Percentiles rank a stretch among this genome's conserved stretches.
phyloP scores from a whole-genome alignment of 257 asterid genomes.

The Solanum microdontum region DNA sequence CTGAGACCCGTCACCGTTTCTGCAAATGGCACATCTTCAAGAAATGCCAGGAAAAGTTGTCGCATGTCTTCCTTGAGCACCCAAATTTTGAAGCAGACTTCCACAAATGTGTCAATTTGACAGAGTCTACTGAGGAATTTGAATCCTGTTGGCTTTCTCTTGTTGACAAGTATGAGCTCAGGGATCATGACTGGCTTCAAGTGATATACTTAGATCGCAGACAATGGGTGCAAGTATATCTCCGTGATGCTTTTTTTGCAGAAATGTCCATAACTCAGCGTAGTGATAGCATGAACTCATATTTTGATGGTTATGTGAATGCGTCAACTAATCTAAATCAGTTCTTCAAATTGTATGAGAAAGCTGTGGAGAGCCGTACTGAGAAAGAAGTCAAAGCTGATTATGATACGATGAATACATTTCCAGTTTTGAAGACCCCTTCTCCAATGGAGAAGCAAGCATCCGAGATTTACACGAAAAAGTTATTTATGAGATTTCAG shows the following conservation, averaged over 20 bases:
- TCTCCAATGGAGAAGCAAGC: slow-evolving; percentile 99
- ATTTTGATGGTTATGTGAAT: slow-evolving; percentile 88
- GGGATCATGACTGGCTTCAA: slow-evolving; percentile 79
- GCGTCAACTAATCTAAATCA: slow-evolving; percentile 85
- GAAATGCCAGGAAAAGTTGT: slow-evolving; percentile 87
- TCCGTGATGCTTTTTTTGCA: slow-evolving; percentile 80
- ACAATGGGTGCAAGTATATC: slow-evolving; percentile 92
- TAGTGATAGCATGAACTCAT: slow-evolving; percentile 89
- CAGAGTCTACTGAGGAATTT: slow-evolving; percentile 68
- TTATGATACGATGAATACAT: slow-evolving; percentile 66
- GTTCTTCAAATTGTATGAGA: slow-evolving; percentile 84
- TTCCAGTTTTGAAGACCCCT: slow-evolving; percentile 70
- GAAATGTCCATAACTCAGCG: slow-evolving; percentile 86
- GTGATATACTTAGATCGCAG: slow-evolving; percentile 53
- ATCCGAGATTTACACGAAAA: slow-evolving; percentile 79
- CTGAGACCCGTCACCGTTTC: slow-evolving; percentile 75
- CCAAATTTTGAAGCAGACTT: slow-evolving; percentile 75
- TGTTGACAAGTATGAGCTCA: slow-evolving; percentile 49
- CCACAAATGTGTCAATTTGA: slow-evolving; percentile 81
- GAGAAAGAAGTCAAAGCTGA: slow-evolving; percentile 98
- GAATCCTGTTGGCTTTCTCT: slow-evolving; percentile 86
- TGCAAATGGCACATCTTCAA: slow-evolving; percentile 98
- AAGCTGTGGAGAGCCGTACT: slow-evolving; percentile 91
- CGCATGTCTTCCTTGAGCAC: slow-evolving; percentile 59
- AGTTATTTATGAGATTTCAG: slow-evolving; percentile 74